Evolutionary conservation across 1,139 yeast species (phyloP).

Genomic region (Kodamaea arcana): DNA sequence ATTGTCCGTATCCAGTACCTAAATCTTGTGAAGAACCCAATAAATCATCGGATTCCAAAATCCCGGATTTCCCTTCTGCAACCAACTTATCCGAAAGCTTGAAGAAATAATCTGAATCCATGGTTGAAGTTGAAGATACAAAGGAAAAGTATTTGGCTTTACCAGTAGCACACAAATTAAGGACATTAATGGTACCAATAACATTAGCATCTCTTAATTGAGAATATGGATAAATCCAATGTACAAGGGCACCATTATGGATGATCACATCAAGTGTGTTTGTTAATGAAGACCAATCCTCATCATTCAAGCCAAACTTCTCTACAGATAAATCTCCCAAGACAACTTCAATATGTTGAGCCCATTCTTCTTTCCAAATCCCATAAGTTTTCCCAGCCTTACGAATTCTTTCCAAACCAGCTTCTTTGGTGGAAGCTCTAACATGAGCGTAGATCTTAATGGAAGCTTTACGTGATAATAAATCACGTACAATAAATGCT

Average conservation of each 20-base stretch:
- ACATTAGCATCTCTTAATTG: slow-evolving; percentile 93
- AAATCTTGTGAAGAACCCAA: slow-evolving; percentile 77
- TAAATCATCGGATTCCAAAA: slow-evolving; percentile 78
- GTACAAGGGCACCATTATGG: slow-evolving; percentile 97
- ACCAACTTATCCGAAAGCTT: slow-evolving; percentile 68
- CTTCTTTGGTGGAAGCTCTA: slow-evolving; percentile 65
- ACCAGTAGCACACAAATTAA: slow-evolving; percentile 74
- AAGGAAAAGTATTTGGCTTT: slow-evolving; percentile 84
- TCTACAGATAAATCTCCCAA: slow-evolving; percentile 75
- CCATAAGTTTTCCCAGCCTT: slow-evolving; percentile 84
- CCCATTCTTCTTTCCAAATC: slow-evolving; percentile 69
- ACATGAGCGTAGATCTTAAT: slow-evolving; percentile 82
- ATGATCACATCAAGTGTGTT: slow-evolving; percentile 72
- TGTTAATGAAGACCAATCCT: slow-evolving; percentile 55
- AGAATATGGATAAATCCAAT: slow-evolving; percentile 96
- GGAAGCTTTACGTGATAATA: slow-evolving; percentile 46
- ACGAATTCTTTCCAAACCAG: slow-evolving; percentile 73
- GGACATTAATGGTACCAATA: slow-evolving; percentile 76
- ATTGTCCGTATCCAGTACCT: slow-evolving; percentile 93
- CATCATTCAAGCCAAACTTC: slow-evolving; percentile 64
- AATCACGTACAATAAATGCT: slow-evolving; percentile 74
- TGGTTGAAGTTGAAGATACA: slow-evolving; percentile 91
- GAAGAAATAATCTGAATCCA: slow-evolving; percentile 81
- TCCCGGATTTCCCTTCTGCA: slow-evolving; percentile 64
- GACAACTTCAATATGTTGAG: slow-evolving; percentile 59